Evolutionary conservation across 2,329 filamentous ascomycete species (phyloP).

Genomic region (Furcasterigmium furcatum): DNA sequence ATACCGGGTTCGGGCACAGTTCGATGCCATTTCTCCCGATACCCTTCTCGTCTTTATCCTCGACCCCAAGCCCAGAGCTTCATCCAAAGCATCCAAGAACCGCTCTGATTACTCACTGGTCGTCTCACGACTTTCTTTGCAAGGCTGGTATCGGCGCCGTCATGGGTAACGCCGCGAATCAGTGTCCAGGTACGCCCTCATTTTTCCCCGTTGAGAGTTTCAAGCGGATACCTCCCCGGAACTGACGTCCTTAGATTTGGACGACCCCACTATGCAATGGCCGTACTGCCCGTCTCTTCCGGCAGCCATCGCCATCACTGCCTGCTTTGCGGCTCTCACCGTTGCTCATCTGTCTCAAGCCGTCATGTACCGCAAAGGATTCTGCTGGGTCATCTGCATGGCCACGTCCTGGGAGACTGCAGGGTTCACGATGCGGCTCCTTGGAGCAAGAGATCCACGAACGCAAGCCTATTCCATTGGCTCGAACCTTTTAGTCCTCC

Average conservation of each 20-base stretch:
- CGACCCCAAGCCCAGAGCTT: not conserved
- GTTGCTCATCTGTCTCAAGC: conserved; percentile 15
- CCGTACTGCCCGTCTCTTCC: conserved; percentile 27
- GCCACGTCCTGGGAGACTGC: conserved; percentile 24
- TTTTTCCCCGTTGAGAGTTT: not conserved
- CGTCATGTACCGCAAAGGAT: conserved; percentile 19
- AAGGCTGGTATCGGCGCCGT: not conserved
- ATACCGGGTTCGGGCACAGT: not conserved
- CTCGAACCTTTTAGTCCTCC: not conserved
- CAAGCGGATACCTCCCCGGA: not conserved
- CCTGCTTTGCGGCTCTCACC: conserved; percentile 19
- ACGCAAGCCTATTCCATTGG: not conserved
- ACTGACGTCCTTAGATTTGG: not conserved
- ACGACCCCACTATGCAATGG: conserved; percentile 8
- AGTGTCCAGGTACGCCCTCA: not conserved
- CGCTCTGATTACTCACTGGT: not conserved
- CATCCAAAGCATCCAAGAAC: not conserved
- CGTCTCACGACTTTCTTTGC: not conserved
- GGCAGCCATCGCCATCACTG: conserved; percentile 22
- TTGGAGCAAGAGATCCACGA: not conserved
- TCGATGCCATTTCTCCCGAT: not conserved
- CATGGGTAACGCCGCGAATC: not conserved
- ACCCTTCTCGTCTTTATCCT: not conserved
- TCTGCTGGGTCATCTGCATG: conserved; percentile 33
- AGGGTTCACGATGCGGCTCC: not conserved